Base-by-base conservation (phyloP, 1,284 basidiomycete genomes). In the Cutaneotrichosporon cutaneum region DNA sequence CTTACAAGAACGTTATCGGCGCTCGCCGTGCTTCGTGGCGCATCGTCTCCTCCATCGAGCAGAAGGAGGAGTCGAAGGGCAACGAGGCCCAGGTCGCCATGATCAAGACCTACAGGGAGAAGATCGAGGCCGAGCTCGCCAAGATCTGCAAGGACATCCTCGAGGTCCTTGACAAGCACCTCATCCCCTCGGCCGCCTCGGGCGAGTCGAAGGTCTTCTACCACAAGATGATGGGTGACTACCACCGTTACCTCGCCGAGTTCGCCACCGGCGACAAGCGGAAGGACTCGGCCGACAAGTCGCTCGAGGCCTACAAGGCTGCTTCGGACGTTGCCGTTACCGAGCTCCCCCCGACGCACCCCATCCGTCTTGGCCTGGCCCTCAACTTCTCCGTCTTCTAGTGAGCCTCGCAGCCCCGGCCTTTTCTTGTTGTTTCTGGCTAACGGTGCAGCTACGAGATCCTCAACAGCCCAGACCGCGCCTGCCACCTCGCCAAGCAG, bases 211-310 rank as follows among this genome's bases (percentile, higher is more conserved):
- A 98, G 86, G 95, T 99, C 69, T 99, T 99, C 87, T 99, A 99
- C 87, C 95, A 98, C 88, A 99, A 99, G 90, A 98, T 99, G 94
- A 99, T 95, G 96, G 95, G 96, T 82, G 96, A 99, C 83, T 99
- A 99, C 85, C 95, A 99, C 87, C 94, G 95, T 76, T 99, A 98
- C 85, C 92, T 99, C 72, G 95, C 96, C 76, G 95, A 99, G 84
- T 99, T 99, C 78, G 95, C 96, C 64, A 94, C 93, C 60, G 95
- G 95, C 75, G 94, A 98, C 83, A 95, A 95, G 88, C 90, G 95
- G 82, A 95, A 96, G 86, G 92, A 93, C 78, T 92, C 90, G 74
- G 93, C 95, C 72, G 94, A 98, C 86, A 96, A 96, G 86, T 98
- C 96, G 26, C 86, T 98, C 75, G 94, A 94, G 83, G 94, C 95